Base-by-base conservation (phyloP, 169 alveolate species). In the Eimeria sp. region DNA sequence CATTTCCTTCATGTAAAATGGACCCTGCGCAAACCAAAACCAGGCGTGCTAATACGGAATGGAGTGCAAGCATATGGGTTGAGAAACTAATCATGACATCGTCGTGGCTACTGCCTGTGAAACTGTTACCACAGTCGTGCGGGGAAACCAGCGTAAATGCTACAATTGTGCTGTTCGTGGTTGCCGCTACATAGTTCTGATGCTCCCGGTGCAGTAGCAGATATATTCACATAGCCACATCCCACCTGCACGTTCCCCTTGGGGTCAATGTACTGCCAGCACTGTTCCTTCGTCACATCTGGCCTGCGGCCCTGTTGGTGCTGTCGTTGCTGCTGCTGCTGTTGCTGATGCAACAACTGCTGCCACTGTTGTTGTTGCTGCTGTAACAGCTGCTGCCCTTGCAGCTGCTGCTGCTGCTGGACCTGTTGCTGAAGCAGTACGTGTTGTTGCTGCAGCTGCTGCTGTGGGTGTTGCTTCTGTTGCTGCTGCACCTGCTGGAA, bases 181-280 rank as follows among this genome's bases (percentile, higher is more conserved):
- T n/a, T 58, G 73, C 58, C 14, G 47, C 57, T 45, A 72, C 49
- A 47, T n/a, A 49, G 88, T 14, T 27, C 30, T 73, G 54, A 27
- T 40, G 58, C 84, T 73, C n/a, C 27, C 22, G 58, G 30, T 78
- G 89, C 89, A 5, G 40, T 27, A 47, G 89, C 45, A 40, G 20
- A 54, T 2, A 40, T 13, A 14, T 57, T 5, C 14, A 54, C 20
- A 20, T 11, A n/a, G 75, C 80, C 30, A 13, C 34, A 5, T 11
- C 89, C 18, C 82, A 97, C 98, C 97, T 97, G 98, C 9, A 95
- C 97, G 45, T 95, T 92, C 11, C 98, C 98, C 88, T 95, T 95
- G 25, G 98, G 98, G 89, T 97, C 98, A 22, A 97, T 95, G 89
- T 97, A 97, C 75, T 97, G 97, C 98, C 98, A 97, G 87, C 98